Evolutionary conservation across 2,329 filamentous ascomycete species (phyloP), one percentile per base, ranked within the genome.

Genomic region (Colletotrichum sp.): DNA sequence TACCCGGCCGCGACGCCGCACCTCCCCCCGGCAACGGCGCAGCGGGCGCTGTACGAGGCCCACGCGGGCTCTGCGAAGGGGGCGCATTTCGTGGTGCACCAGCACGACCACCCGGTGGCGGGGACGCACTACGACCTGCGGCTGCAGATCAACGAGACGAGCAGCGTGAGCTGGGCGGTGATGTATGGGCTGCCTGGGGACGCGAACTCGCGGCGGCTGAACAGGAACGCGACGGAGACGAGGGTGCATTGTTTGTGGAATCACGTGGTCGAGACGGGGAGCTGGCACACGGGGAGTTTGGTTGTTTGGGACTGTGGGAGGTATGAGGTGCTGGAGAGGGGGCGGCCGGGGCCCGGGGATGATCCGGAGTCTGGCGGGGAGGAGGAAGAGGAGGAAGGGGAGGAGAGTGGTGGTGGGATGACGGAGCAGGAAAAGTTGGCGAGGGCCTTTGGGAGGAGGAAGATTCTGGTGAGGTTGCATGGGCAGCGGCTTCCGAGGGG

Each of bases 91-190:
- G 90, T 95, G 68, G 88, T 95, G 49, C 93, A 95, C 82, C 93
- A 95, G 80, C 93, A 95, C 81, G 93, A 94, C 80, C 93, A 95
- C 81, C 93, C 93, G 2, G 82, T 94, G 59, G 92, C 93, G 12
- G 93, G 93, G 29, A 88, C 89, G 2, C 92, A 93, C 81, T 94
- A 95, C 85, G 93, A 95, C 82, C 86, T 95, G 25, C 88, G 93
- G 4, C 85, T 95, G 22, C 93, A 95, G 82, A 93, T 95, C 81
- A 95, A 93, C 34, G 87, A 89, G 73, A 89, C 90, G 1, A 94
- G 93, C 80, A 93, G 92, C 30, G 89, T 91, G 13, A 93, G 91
- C 75, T 95, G 88, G 88, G 90, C 91, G 1, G 87, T 93, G 78
- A 92, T 92, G 90, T 93, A 92, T 79, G 91, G 91, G 2, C 80